phyloP scores from a whole-genome alignment of 176 grass and related monocot species.

The Canna indica region DNA sequence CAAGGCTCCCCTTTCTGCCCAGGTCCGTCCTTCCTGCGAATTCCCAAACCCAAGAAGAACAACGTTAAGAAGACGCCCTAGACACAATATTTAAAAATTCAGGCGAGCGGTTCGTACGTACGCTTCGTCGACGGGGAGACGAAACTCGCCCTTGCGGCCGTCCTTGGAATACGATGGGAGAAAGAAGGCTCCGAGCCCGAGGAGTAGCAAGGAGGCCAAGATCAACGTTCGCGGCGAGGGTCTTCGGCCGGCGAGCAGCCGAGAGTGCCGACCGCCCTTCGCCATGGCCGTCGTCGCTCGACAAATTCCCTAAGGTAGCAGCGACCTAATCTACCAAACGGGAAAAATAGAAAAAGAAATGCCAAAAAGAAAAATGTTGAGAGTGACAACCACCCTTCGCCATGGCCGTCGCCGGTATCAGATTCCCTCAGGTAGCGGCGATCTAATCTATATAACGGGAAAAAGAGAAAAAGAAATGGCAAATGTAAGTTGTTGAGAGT shows the following conservation, averaged over 20 bases:
- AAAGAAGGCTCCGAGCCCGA: neutral
- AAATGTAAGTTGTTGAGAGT: constrained; percentile 19
- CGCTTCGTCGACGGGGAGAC: neutral
- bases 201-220: neutral
- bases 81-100: no score
- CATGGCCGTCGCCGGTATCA: no score
- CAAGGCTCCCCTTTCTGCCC: neutral
- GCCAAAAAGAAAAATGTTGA: no score
- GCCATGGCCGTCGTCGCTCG: no score
- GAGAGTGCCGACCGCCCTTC: no score
- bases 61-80: neutral
- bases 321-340: no score
- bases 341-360: no score
- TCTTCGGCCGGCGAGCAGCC: neutral
- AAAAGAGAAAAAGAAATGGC: no score
- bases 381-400: no score
- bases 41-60: neutral
- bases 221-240: neutral
- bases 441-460: no score
- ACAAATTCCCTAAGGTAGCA: no score
- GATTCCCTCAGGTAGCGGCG: no score
- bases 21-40: neutral
- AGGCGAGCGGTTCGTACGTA: neutral
- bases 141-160: neutral
- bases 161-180: neutral